Base-by-base conservation (phyloP, 345 rosid species). In the Mallotus nudiflorus region DNA sequence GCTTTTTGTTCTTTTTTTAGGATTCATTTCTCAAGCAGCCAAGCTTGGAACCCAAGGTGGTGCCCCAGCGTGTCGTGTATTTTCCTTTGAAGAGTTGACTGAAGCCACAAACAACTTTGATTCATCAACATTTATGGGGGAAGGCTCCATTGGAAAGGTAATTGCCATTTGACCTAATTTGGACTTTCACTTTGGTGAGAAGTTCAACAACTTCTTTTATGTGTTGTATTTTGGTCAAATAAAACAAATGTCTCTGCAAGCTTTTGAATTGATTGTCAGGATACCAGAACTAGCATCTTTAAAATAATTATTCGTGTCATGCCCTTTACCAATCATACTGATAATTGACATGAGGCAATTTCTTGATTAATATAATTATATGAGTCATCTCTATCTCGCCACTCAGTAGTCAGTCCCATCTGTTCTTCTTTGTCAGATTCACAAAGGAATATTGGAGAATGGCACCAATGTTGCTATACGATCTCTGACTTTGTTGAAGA, bases 61-160 rank as follows among this genome's bases (percentile, higher is more conserved):
- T 44, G 62, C 73, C 42, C 82, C 93, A 1, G 52, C 69, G n/a
- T 84, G 81, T 69, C 85, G 85, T 33, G 75, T 72, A 20, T 92
- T 87, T 84, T 66, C 87, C 28, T 74, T 86, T 71, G 97, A 88
- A 80, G 97, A 95, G 80, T 76, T 95, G 75, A 88, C 80, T 79
- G 97, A 92, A 75, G 96, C 94, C 62, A 90, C 99, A 61, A 77
- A 85, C 6, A 77, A 86, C 73, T 95, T 95, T 10, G 75, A 84
- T 80, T 79, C 92, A 44, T 81, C 86, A 18, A 74, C 85, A 65
- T 86, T 87, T 51, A 77, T 95, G 68, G 88, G 96, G 48, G 96
- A 90, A 79, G 92, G 97, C 79, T 85, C 86, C 51, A 56, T n/a
- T 5, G 97, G 99, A 71, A 90, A 92, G 99, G 99, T 95, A 85